phyloP scores from a whole-genome alignment of 2,329 filamentous ascomycete genomes.

The Fusarium abutilonis region DNA sequence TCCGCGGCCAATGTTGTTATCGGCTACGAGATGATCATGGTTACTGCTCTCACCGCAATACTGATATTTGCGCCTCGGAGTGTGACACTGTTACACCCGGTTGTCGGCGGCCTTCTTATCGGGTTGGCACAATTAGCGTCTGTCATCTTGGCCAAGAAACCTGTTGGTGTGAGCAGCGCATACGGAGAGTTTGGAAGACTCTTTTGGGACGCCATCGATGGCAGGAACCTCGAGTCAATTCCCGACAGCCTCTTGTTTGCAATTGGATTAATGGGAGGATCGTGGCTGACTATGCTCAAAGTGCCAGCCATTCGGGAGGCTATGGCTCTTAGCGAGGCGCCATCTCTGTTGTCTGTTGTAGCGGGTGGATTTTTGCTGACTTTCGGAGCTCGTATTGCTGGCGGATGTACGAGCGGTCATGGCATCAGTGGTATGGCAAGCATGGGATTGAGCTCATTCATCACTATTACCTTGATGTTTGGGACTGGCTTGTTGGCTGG shows the following conservation, averaged over 20 bases:
- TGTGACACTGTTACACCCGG: background rate
- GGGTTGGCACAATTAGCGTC: background rate
- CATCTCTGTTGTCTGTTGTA: background rate
- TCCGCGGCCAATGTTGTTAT: background rate
- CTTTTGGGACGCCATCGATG: constrained; percentile 2
- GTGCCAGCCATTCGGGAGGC: background rate
- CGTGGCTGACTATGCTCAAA: constrained; percentile 3
- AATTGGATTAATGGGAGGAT: constrained; percentile 4
- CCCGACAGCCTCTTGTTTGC: constrained; percentile 11
- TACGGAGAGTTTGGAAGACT: constrained; percentile 12
- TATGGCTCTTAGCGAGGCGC: constrained; percentile 1
- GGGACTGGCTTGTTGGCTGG: background rate
- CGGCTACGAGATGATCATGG: background rate
- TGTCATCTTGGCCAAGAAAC: background rate
- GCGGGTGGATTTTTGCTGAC: background rate
- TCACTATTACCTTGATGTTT: constrained; percentile 11
- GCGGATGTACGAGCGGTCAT: constrained; percentile 22
- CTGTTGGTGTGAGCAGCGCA: background rate
- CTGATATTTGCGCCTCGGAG: background rate
- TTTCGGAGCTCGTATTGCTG: constrained; percentile 15
- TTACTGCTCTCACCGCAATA: background rate
- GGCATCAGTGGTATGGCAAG: constrained; percentile 23
- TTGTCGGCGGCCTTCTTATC: background rate
- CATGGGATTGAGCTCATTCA: constrained; percentile 6
- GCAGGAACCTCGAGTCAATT: background rate